These are phyloP conservation scores for Mortierella sp. DNA, from an alignment of 371 early-diverging fungal genomes.

Conservation along the genomic window DNA sequence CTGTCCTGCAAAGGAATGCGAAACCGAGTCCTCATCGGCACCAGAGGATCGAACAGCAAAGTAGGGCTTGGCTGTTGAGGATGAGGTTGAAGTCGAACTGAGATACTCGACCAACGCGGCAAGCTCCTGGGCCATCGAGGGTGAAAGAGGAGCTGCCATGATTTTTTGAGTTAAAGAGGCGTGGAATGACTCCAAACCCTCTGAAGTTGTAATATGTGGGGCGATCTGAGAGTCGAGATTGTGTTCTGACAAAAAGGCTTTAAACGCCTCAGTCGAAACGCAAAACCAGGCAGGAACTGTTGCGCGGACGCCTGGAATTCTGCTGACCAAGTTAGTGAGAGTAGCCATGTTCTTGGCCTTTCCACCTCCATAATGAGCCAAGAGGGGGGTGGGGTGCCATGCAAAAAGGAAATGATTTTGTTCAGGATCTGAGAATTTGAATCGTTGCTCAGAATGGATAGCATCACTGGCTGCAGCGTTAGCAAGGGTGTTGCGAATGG, in stretches of 20 bases:
- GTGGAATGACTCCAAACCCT: conserved; percentile 51
- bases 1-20: conserved; percentile 57
- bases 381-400: conserved; percentile 37
- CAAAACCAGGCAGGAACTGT: conserved; percentile 57
- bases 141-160: conserved; percentile 40
- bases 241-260: conserved; percentile 42
- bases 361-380: conserved; percentile 50
- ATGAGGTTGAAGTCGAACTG: conserved; percentile 21
- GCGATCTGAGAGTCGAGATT: conserved; percentile 41
- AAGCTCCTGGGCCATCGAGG: conserved; percentile 36
- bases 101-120: conserved; percentile 35
- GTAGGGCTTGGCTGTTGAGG: conserved; percentile 24
- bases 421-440: conserved; percentile 31
- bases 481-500: conserved; percentile 19
- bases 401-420: conserved; percentile 52
- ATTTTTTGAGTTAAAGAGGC: conserved; percentile 38
- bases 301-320: conserved; percentile 35
- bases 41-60: conserved; percentile 60
- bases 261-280: conserved; percentile 54
- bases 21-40: conserved; percentile 58
- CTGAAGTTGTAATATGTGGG: conserved; percentile 36
- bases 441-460: conserved; percentile 14
- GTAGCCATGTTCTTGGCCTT: conserved; percentile 57
- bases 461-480: conserved; percentile 8
- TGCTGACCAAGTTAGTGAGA: conserved; percentile 44